Evolutionary conservation across 1,139 yeast genomes (phyloP), one percentile per base, ranked within the genome.

Genomic region (Geotrichum klebahnii): DNA sequence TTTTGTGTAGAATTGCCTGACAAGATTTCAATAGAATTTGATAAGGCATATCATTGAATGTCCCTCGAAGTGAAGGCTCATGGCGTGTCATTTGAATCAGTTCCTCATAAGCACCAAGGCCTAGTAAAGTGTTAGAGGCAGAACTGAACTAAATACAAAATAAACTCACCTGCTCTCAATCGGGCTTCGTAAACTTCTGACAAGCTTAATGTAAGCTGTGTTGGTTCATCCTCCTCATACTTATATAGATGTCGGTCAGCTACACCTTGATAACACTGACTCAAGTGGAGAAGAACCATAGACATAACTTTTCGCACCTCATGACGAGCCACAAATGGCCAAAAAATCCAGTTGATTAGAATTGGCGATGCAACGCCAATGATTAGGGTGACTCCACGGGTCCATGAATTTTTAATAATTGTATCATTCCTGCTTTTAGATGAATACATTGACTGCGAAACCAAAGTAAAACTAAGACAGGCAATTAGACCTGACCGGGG

Each of bases 111-210:
- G 78, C 76, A 23, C 61, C 61, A 16, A 75, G 57, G 24, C 60
- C 50, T 32, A 24, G n/a, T 32, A 10, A 29, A 23, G 6, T 19
- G 16, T 33, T 24, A 32, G 38, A 10, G n/a, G 9, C 6, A n/a
- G 8, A 10, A 22, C 16, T 29, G 19, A 5, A 19, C 19, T 31
- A 17, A n/a, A 20, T 16, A 16, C 10, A 22, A 22, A 19, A 3
- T 16, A 20, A 14, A 36, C 51, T 22, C 22, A 54, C 68, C 71
- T 53, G 74, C 75, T 2, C 75, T 67, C 62, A 75, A 64, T 57
- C 79, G 67, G 14, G 76, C 75, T 56, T 76, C 80, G 52, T 78
- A 63, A 20, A 75, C 69, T 52, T 71, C 74, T 0, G 77, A 73
- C 48, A 73, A 59, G 41, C 71, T 72, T 23, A 74, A 54, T 0